Percentiles rank a stretch among this genome's conserved stretches.
phyloP scores from a whole-genome alignment of 495 filamentous ascomycete species.

The Geoglossum glabrum region DNA sequence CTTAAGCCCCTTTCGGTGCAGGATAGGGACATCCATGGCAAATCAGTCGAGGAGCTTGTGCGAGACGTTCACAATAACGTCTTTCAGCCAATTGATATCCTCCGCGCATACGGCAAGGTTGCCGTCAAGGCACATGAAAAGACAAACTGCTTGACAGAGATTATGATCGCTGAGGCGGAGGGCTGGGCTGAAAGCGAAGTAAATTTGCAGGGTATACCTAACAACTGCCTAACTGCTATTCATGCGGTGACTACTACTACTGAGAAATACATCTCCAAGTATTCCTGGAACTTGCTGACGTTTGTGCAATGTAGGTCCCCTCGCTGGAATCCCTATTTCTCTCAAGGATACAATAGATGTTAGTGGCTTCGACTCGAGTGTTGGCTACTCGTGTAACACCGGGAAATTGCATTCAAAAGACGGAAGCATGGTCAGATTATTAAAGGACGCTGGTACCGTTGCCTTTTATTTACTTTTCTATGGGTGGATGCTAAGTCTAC shows the following conservation, averaged over 20 bases:
- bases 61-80: constrained; percentile 48
- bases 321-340: constrained; percentile 78
- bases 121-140: constrained; percentile 66
- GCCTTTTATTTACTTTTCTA: constrained; percentile 1
- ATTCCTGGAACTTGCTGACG: background rate
- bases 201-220: constrained; percentile 32
- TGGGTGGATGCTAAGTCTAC: background rate
- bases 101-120: constrained; percentile 78
- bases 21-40: constrained; percentile 47
- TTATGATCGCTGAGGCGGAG: constrained; percentile 65
- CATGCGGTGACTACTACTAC: background rate
- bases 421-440: constrained; percentile 51
- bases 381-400: constrained; percentile 59
- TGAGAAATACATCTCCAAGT: background rate
- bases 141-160: constrained; percentile 84
- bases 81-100: constrained; percentile 49
- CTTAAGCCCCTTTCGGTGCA: constrained; percentile 34
- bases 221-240: background rate
- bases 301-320: constrained; percentile 32
- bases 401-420: constrained; percentile 44
- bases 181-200: constrained; percentile 47
- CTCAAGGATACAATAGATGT: constrained; percentile 79
- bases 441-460: constrained; percentile 59
- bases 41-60: constrained; percentile 60
- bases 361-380: constrained; percentile 66